phyloP scores from a whole-genome alignment of 2,329 filamentous ascomycete genomes.

The Escovopsis weberi region DNA sequence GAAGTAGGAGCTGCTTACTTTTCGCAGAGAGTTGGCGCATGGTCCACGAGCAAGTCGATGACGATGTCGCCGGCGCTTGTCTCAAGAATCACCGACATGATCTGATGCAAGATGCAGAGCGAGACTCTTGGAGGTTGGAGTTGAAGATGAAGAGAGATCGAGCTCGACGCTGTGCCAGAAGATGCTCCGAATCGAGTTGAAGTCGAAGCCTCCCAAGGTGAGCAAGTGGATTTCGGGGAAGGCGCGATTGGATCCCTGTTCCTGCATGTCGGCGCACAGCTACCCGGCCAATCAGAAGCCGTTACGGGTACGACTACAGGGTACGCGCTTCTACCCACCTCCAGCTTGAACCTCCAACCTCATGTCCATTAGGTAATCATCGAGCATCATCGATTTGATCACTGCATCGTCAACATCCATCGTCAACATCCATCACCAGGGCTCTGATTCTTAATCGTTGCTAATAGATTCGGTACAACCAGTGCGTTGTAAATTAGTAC shows the following conservation, averaged over 20 bases:
- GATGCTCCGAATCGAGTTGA: background rate
- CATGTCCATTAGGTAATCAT: too few relatives aligned
- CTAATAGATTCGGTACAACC: too few relatives aligned
- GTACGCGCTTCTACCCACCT: background rate
- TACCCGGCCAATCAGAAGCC: background rate
- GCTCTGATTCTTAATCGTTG: too few relatives aligned
- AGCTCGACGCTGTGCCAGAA: background rate
- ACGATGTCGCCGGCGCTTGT: slow-evolving; percentile 89
- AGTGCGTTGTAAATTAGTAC: too few relatives aligned
- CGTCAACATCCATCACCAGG: too few relatives aligned
- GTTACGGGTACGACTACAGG: too few relatives aligned
- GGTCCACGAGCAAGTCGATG: slow-evolving; percentile 79
- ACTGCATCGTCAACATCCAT: too few relatives aligned
- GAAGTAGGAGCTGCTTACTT: slow-evolving; percentile 52
- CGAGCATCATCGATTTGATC: too few relatives aligned
- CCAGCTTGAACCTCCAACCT: background rate
- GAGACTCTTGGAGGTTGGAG: background rate
- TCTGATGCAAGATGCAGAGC: too few relatives aligned
- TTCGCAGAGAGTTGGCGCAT: slow-evolving; percentile 82
- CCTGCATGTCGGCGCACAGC: background rate
- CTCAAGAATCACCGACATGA: slow-evolving; percentile 87
- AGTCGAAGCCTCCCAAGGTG: background rate
- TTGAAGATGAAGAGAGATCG: background rate
- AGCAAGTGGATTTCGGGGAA: background rate
- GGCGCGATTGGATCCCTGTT: background rate